phyloP scores from a whole-genome alignment of 116 monocot genomes.

The Iris pallida region DNA sequence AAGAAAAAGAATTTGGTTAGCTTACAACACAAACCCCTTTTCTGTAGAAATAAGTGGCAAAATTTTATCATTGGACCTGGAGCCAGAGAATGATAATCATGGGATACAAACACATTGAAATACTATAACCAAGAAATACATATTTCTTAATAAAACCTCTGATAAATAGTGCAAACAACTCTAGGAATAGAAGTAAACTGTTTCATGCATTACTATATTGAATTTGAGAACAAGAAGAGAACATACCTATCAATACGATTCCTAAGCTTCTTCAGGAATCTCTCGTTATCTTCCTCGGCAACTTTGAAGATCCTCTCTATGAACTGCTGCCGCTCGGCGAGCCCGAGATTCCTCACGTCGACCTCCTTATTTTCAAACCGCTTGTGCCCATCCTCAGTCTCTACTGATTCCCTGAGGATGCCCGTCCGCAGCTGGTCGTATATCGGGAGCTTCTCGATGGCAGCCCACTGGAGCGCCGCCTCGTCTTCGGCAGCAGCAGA shows the following conservation, averaged over 20 bases:
- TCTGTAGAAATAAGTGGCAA: too few species aligned
- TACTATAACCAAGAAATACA: too few species aligned
- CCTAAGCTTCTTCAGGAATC: conserved; percentile 58
- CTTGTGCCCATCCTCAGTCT: conserved; percentile 11
- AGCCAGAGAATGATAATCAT: too few species aligned
- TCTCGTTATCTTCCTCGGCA: conserved; percentile 70
- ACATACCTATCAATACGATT: conserved; percentile 63
- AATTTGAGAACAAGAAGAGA: too few species aligned
- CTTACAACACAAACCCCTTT: too few species aligned
- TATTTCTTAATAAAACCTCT: too few species aligned
- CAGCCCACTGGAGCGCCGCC: conserved; percentile 19
- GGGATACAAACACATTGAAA: too few species aligned
- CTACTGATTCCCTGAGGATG: conserved; percentile 8
- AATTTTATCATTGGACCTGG: too few species aligned
- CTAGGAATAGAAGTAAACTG: too few species aligned
- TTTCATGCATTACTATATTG: too few species aligned
- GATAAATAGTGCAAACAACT: too few species aligned
- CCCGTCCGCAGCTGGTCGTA: conserved; percentile 17
- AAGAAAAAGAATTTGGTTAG: too few species aligned
- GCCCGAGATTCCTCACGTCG: conserved; percentile 50
- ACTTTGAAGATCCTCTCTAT: conserved; percentile 60
- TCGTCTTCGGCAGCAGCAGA: conserved; percentile 20
- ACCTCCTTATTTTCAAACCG: conserved; percentile 37
- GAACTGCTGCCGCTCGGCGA: conserved; percentile 55
- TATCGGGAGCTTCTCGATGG: conserved; percentile 21